phyloP scores from a whole-genome alignment of 1,284 basidiomycete species.

The Xerocomus cyaneibrunnescens region DNA sequence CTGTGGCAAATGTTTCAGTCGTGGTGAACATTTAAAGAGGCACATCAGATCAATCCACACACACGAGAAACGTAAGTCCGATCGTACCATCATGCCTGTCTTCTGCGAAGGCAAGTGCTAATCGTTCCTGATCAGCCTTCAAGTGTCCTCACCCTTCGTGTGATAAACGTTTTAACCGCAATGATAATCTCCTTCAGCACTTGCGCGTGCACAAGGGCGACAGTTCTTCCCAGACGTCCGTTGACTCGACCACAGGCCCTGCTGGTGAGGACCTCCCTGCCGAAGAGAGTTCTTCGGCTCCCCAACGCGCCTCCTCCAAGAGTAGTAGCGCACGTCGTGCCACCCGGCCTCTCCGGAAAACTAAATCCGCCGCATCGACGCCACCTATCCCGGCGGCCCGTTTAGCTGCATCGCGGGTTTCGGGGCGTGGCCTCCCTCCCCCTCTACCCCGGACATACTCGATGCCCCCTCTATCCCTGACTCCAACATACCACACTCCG shows the following conservation, averaged over 20 bases:
- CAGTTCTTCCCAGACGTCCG: slow-evolving; percentile 38
- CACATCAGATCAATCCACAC: slow-evolving; percentile 77
- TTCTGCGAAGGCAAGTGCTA: slow-evolving; percentile 15
- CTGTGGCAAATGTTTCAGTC: slow-evolving; percentile 71
- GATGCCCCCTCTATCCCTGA: slow-evolving; percentile 34
- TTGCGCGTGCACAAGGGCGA: slow-evolving; percentile 55
- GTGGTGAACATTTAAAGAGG: slow-evolving; percentile 76
- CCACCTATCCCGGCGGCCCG: slow-evolving; percentile 37
- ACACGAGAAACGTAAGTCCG: slow-evolving; percentile 68
- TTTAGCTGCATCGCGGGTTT: slow-evolving; percentile 34
- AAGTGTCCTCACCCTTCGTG: slow-evolving; percentile 56
- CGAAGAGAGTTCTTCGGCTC: slow-evolving; percentile 24
- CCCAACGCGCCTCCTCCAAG: slow-evolving; percentile 30
- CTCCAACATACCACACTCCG: slow-evolving; percentile 32
- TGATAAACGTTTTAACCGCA: slow-evolving; percentile 59
- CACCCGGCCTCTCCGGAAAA: slow-evolving; percentile 35
- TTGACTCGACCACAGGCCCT: slow-evolving; percentile 30
- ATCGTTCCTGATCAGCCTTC: slow-evolving; percentile 47
- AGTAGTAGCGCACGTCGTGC: slow-evolving; percentile 24
- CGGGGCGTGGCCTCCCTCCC: slow-evolving; percentile 32
- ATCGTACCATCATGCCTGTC: slow-evolving; percentile 16
- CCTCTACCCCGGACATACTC: slow-evolving; percentile 36
- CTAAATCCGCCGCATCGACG: slow-evolving; percentile 38
- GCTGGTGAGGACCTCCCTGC: slow-evolving; percentile 27
- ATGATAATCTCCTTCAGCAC: slow-evolving; percentile 63